Conservation (phyloP, 78 protist genomes). For the Abeoforma whisleri region DNA sequence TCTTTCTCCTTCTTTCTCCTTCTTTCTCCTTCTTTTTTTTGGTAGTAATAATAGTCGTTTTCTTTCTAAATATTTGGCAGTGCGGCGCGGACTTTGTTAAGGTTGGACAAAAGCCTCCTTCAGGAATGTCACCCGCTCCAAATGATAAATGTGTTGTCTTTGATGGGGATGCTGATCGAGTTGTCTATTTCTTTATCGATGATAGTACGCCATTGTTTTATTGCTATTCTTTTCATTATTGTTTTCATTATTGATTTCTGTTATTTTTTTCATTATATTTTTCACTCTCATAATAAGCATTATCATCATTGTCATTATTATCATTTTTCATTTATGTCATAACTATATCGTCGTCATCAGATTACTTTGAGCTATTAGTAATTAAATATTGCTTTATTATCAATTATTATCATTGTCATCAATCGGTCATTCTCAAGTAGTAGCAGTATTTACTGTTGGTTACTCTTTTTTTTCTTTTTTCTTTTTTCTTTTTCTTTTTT, state of each 20-base stretch:
- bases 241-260: background rate
- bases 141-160: constrained; percentile 40
- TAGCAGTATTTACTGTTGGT: too few species aligned
- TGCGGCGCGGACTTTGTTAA: constrained; percentile 55
- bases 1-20: too few species aligned
- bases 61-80: too few species aligned
- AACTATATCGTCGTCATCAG: too few species aligned
- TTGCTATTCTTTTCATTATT: background rate
- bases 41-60: too few species aligned
- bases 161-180: constrained; percentile 76
- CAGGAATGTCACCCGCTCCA: background rate
- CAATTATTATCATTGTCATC: too few species aligned
- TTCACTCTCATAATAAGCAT: background rate
- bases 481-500: too few species aligned
- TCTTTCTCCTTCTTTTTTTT: too few species aligned
- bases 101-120: constrained; percentile 15
- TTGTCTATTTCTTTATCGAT: constrained; percentile 48
- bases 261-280: background rate
- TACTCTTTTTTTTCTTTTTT: too few species aligned
- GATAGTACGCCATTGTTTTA: background rate
- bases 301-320: background rate
- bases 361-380: too few species aligned
- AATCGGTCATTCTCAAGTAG: too few species aligned
- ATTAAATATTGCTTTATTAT: too few species aligned
- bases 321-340: background rate